Evolutionary conservation across 2,329 filamentous ascomycete species (phyloP).

Genomic region (Didymella segeticola): DNA sequence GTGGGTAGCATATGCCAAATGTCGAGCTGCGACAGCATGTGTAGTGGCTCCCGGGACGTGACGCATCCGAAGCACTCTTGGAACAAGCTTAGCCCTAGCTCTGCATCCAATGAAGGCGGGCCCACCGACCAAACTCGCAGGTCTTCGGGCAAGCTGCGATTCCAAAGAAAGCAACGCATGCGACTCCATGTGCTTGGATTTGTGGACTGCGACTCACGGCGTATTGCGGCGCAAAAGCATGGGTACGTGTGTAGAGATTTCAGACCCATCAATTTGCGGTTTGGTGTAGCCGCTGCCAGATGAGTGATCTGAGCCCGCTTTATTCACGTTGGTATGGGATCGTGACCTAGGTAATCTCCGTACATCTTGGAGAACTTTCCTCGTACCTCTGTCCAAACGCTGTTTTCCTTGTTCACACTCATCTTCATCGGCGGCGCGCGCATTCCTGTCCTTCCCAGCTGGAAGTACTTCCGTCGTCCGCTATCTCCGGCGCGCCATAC

Average conservation of each 20-base stretch:
- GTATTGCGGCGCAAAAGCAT: constrained; percentile 14
- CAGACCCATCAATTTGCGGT: constrained; percentile 8
- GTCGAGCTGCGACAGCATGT: constrained; percentile 29
- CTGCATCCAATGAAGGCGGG: constrained; percentile 27
- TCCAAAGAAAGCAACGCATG: constrained; percentile 11
- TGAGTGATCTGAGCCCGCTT: constrained; percentile 13
- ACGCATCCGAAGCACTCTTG: constrained; percentile 42
- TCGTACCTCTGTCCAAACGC: neutral
- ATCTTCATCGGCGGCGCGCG: neutral
- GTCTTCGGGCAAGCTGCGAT: neutral
- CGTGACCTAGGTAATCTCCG: constrained; percentile 8
- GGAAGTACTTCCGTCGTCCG: constrained; percentile 4
- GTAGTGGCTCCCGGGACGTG: constrained; percentile 43
- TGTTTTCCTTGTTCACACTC: neutral
- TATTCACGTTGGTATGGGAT: constrained; percentile 3
- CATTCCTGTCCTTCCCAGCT: constrained; percentile 13
- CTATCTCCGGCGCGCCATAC: constrained; percentile 17
- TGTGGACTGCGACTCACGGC: constrained; percentile 4
- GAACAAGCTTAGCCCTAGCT: constrained; percentile 42
- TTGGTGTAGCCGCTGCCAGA: constrained; percentile 10
- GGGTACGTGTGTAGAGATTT: constrained; percentile 14
- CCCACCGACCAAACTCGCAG: constrained; percentile 10
- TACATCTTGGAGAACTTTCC: neutral
- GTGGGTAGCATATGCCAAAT: neutral
- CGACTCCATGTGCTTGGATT: constrained; percentile 5